These are phyloP conservation scores for Rutstroemia sydowiana DNA, from an alignment of 2,329 filamentous ascomycete genomes.

Conservation along the genomic window DNA sequence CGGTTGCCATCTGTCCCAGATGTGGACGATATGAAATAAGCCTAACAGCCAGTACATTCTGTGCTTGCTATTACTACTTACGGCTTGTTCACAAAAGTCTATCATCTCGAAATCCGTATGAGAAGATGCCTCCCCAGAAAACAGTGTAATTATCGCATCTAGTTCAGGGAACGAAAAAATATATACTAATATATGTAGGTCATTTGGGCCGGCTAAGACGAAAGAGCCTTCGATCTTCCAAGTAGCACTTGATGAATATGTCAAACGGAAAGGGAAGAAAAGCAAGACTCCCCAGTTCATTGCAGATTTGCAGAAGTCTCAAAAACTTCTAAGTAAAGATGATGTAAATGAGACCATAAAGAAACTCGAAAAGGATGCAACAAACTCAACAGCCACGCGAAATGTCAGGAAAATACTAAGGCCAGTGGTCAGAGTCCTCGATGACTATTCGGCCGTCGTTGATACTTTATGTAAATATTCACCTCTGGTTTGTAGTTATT, in stretches of 20 bases:
- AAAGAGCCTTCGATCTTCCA: neutral
- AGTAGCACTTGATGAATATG: neutral
- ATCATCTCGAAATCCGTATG: too few species aligned
- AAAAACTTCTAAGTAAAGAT: neutral
- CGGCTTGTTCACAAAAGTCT: too few species aligned
- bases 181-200: neutral
- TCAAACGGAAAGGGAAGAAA: neutral
- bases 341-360: constrained; percentile 1
- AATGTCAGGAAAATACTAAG: neutral
- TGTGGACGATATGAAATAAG: too few species aligned
- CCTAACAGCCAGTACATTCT: too few species aligned
- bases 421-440: neutral
- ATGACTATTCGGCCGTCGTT: constrained; percentile 1
- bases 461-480: neutral
- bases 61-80: too few species aligned
- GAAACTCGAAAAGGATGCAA: constrained; percentile 1
- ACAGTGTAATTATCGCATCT: neutral
- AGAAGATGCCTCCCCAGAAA: neutral
- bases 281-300: constrained; percentile 4
- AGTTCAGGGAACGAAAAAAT: neutral
- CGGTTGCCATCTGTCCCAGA: too few species aligned
- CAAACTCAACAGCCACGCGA: neutral
- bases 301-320: neutral
- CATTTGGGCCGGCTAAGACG: neutral
- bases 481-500: neutral